These are phyloP conservation scores for Cadophora sp. DNA, from an alignment of 2,329 filamentous ascomycete genomes.

Conservation along the genomic window DNA sequence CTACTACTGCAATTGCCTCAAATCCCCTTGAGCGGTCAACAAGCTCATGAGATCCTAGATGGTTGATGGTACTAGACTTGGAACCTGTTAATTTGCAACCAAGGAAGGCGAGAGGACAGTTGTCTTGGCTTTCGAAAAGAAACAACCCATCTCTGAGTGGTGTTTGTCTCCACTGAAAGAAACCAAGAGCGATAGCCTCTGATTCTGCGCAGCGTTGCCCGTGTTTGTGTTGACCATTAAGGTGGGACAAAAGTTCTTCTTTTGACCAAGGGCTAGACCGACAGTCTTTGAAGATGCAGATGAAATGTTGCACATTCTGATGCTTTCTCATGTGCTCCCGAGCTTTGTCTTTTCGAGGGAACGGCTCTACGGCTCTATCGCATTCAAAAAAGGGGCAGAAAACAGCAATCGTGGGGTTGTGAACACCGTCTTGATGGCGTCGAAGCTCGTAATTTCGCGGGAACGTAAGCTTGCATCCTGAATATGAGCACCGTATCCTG, in stretches of 20 bases:
- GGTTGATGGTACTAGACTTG: no score
- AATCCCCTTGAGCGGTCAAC: conserved; percentile 21
- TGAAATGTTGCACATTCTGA: conserved; percentile 5
- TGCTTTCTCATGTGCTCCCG: conserved; percentile 28
- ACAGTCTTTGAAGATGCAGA: conserved; percentile 24
- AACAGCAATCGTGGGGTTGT: conserved; percentile 1
- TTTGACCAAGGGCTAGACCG: conserved; percentile 18
- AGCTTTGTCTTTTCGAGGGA: conserved; percentile 29
- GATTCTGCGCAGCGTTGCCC: background rate
- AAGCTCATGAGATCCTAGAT: conserved; percentile 20
- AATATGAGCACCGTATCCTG: conserved; percentile 23
- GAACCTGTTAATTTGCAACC: conserved; percentile 20
- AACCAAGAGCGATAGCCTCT: background rate
- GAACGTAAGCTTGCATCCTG: conserved; percentile 27
- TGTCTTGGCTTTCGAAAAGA: background rate
- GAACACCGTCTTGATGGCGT: conserved; percentile 25
- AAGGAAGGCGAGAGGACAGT: conserved; percentile 26
- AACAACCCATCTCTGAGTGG: background rate
- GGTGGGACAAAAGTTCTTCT: conserved; percentile 16
- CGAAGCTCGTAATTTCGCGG: conserved; percentile 25
- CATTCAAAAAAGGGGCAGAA: conserved; percentile 28
- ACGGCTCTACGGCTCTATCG: conserved; percentile 20
- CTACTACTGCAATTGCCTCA: background rate
- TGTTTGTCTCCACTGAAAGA: conserved; percentile 1
- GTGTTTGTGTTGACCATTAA: background rate